phyloP scores from a whole-genome alignment of 306 rosid genomes.

The Prunus kanzakura region DNA sequence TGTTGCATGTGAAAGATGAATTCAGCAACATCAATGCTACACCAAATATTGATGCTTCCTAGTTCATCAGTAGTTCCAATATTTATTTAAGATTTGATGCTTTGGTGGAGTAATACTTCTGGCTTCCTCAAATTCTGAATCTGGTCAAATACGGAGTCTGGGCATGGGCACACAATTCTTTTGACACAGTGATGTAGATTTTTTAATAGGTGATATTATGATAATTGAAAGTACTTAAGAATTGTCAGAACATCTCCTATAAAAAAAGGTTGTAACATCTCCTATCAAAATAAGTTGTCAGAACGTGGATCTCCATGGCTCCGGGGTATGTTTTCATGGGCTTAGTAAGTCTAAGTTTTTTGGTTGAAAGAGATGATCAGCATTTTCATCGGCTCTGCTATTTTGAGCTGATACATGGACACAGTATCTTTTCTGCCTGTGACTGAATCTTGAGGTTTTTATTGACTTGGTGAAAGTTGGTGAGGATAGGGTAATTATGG shows the following conservation, averaged over 20 bases:
- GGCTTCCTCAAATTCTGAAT: conserved; percentile 3
- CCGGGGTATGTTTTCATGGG: conserved; percentile 21
- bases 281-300: background rate
- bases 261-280: background rate
- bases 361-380: conserved; percentile 31
- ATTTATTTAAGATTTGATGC: conserved; percentile 1
- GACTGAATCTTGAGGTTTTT: conserved; percentile 18
- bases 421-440: conserved; percentile 22
- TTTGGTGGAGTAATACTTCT: background rate
- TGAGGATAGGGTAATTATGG: conserved; percentile 27
- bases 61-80: conserved; percentile 2
- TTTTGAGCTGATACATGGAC: conserved; percentile 21
- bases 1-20: conserved; percentile 6
- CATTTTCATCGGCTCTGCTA: conserved; percentile 19
- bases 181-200: background rate
- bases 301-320: conserved; percentile 16
- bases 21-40: background rate
- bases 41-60: conserved; percentile 5
- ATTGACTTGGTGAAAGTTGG: conserved; percentile 10
- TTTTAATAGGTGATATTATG: background rate
- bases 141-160: conserved; percentile 23
- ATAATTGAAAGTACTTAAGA: background rate
- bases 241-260: conserved; percentile 16
- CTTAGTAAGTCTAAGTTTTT: conserved; percentile 9
- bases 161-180: conserved; percentile 17